Percentiles rank a stretch among this genome's conserved stretches.
phyloP scores from a whole-genome alignment of 2,329 filamentous ascomycete species.

The Microcyclospora tardicrescens region DNA sequence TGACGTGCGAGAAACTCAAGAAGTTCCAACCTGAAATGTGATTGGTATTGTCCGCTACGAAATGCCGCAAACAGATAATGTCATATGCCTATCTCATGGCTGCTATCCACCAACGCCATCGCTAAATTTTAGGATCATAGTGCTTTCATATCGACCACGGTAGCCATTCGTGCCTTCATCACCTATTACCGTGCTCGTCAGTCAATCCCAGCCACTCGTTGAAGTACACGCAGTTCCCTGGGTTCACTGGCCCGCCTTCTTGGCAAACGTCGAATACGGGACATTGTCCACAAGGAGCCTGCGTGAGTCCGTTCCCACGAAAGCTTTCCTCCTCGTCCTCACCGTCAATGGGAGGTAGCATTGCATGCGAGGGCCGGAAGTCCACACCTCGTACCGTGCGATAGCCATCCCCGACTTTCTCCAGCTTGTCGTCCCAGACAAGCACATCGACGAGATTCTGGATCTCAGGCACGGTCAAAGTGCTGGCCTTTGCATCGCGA shows the following conservation, averaged over 20 bases:
- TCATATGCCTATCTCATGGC: no score
- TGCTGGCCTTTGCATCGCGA: conserved; percentile 47
- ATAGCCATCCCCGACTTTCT: conserved; percentile 44
- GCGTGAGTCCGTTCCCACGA: conserved; percentile 60
- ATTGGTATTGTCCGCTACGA: no score
- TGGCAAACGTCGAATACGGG: conserved; percentile 89
- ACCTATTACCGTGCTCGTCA: conserved; percentile 2
- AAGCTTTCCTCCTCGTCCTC: conserved; percentile 30
- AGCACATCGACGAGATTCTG: conserved; percentile 79
- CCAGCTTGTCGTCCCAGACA: conserved; percentile 73
- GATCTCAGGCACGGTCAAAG: conserved; percentile 55
- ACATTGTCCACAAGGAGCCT: conserved; percentile 81
- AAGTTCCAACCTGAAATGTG: no score
- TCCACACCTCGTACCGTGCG: conserved; percentile 27
- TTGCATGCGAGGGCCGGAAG: conserved; percentile 13
- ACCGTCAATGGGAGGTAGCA: conserved; percentile 8
- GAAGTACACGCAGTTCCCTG: conserved; percentile 85
- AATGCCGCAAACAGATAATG: no score
- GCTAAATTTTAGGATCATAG: conserved; percentile 4
- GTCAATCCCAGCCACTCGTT: conserved; percentile 54
- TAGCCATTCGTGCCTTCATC: neutral
- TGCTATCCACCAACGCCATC: conserved; percentile 4
- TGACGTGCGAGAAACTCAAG: no score
- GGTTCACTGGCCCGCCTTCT: conserved; percentile 79
- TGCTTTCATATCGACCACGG: neutral